Evolutionary conservation across 805 yeast species (phyloP).

Genomic region (Cyberlindnera samutprakarnensis): DNA sequence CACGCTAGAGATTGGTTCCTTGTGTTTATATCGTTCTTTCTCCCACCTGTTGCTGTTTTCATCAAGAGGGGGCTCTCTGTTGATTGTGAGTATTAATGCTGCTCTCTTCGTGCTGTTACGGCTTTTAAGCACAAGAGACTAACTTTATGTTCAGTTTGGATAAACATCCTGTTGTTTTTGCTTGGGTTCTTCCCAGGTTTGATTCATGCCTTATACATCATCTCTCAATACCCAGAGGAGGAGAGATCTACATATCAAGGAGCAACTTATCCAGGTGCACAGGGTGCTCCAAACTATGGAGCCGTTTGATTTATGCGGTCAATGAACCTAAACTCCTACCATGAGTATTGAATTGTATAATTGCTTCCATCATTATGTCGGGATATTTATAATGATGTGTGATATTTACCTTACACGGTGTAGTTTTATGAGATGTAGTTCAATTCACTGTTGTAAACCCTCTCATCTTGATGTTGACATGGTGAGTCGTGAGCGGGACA

Average conservation of each 20-base stretch:
- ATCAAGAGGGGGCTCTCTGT: slow-evolving; percentile 57
- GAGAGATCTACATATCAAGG: slow-evolving; percentile 17
- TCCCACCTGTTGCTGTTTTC: slow-evolving; percentile 69
- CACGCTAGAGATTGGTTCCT: slow-evolving; percentile 51
- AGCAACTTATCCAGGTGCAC: slow-evolving; percentile 10
- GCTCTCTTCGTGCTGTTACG: neutral
- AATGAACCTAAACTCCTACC: too few relatives aligned
- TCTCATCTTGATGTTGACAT: too few relatives aligned
- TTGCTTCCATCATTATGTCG: too few relatives aligned
- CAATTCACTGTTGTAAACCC: too few relatives aligned
- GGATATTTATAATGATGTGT: too few relatives aligned
- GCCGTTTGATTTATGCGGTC: too few relatives aligned
- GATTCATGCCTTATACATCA: slow-evolving; percentile 61
- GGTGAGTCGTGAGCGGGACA: too few relatives aligned
- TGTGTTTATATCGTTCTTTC: slow-evolving; percentile 58
- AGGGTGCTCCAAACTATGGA: slow-evolving; percentile 18
- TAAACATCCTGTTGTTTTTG: slow-evolving; percentile 52
- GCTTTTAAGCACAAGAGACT: slow-evolving; percentile 1
- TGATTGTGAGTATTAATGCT: slow-evolving; percentile 32
- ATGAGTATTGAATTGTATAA: too few relatives aligned
- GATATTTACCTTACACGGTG: too few relatives aligned
- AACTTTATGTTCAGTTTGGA: slow-evolving; percentile 27
- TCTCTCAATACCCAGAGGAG: slow-evolving; percentile 44
- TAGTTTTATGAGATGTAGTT: too few relatives aligned
- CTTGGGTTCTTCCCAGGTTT: slow-evolving; percentile 67